phyloP scores from a whole-genome alignment of 257 asterid species.

The Prunella vulgaris region DNA sequence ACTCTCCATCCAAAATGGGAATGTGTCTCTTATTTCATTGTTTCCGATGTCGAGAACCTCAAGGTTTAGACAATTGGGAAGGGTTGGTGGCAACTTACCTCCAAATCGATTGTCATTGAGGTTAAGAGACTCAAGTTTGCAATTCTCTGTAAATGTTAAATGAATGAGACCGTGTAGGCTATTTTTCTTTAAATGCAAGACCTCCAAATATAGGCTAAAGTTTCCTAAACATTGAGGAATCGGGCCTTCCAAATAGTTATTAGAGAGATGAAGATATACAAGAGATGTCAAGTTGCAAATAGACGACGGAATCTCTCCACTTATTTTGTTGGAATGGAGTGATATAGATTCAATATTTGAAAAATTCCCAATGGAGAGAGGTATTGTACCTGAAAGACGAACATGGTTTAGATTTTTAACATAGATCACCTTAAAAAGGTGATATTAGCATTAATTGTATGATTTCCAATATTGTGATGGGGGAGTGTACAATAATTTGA shows the following conservation, averaged over 20 bases:
- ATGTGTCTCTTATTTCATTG: conserved; percentile 20
- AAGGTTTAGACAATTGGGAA: conserved; percentile 21
- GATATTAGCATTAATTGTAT: too few species aligned
- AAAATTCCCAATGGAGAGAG: too few species aligned
- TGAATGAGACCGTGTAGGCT: conserved; percentile 1
- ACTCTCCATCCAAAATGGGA: conserved; percentile 29
- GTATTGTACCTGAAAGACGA: too few species aligned
- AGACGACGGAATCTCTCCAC: background rate
- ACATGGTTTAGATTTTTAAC: too few species aligned
- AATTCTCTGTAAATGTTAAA: background rate
- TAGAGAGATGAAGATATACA: background rate
- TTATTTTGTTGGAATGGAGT: background rate
- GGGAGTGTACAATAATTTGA: too few species aligned
- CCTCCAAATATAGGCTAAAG: background rate
- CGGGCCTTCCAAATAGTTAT: background rate
- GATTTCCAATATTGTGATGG: too few species aligned
- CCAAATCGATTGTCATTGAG: conserved; percentile 4
- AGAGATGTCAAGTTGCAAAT: background rate
- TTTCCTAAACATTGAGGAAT: background rate
- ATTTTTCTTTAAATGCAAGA: background rate
- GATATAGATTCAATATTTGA: too few species aligned
- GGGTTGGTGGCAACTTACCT: conserved; percentile 2
- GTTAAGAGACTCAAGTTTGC: background rate
- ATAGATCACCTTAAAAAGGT: too few species aligned
- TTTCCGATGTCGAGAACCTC: conserved; percentile 19